Conservation (phyloP, 108 stramenopile genomes). For the Pseudonitzschia pungens region DNA sequence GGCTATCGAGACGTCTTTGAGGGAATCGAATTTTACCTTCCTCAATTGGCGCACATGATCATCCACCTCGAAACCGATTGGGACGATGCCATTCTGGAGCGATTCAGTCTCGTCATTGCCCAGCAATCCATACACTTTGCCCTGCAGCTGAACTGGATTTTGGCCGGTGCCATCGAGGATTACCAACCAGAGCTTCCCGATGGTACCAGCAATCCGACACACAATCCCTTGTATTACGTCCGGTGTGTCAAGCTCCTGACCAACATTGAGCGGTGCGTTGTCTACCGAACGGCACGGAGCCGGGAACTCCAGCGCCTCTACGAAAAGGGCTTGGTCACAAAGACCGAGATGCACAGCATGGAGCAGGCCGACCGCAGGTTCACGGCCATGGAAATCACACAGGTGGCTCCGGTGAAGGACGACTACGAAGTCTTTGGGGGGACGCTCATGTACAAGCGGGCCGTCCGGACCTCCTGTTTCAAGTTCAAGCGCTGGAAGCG, state of each 20-base stretch:
- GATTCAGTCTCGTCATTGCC: slow-evolving; percentile 93
- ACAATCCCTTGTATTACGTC: slow-evolving; percentile 86
- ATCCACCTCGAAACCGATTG: slow-evolving; percentile 96
- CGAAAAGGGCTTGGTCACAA: slow-evolving; percentile 86
- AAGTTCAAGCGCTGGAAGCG: slow-evolving; percentile 86
- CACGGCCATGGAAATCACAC: slow-evolving; percentile 83
- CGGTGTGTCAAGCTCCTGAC: slow-evolving; percentile 92
- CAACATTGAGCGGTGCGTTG: slow-evolving; percentile 93
- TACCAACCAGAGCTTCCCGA: slow-evolving; percentile 94
- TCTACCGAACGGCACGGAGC: slow-evolving; percentile 79
- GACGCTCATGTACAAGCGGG: slow-evolving; percentile 78
- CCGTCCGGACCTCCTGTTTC: slow-evolving; percentile 59
- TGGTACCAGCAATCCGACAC: slow-evolving; percentile 79
- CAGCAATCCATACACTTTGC: slow-evolving; percentile 98
- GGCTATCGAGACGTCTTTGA: slow-evolving; percentile 95
- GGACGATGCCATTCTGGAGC: slow-evolving; percentile 93
- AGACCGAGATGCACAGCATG: slow-evolving; percentile 81
- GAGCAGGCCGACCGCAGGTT: slow-evolving; percentile 93
- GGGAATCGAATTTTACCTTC: slow-evolving; percentile 98
- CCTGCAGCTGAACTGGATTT: slow-evolving; percentile 95
- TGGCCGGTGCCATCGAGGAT: slow-evolving; percentile 97
- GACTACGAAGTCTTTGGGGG: slow-evolving; percentile 56
- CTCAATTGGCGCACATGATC: slow-evolving; percentile 99
- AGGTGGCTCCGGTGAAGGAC: slow-evolving; percentile 31
- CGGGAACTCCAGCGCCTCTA: slow-evolving; percentile 86